phyloP scores from a whole-genome alignment of 768 basidiomycete species.

The Podaxis sp. region DNA sequence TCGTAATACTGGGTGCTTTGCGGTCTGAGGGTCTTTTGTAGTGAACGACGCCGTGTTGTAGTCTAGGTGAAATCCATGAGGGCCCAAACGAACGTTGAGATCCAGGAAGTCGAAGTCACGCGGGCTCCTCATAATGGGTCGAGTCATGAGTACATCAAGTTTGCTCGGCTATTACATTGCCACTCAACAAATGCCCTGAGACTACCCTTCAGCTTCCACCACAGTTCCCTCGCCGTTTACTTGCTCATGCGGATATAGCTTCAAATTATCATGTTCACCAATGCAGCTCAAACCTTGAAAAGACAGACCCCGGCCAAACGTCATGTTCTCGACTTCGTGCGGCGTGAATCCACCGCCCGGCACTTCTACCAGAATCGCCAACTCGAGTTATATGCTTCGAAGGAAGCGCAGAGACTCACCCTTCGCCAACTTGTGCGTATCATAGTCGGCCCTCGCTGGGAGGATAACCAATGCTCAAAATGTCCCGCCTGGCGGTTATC shows the following conservation, averaged over 20 bases:
- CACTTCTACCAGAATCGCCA: slow-evolving; percentile 85
- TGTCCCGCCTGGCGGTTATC: background rate
- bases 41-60: background rate
- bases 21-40: slow-evolving; percentile 67
- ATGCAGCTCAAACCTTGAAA: slow-evolving; percentile 1
- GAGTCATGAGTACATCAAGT: background rate
- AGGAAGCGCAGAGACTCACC: slow-evolving; percentile 67
- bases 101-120: background rate
- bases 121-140: too few relatives aligned
- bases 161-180: background rate
- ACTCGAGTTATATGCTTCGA: slow-evolving; percentile 76
- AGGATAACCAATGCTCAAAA: background rate
- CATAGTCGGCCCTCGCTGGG: background rate
- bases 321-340: background rate
- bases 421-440: slow-evolving; percentile 71
- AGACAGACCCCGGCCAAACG: slow-evolving; percentile 14
- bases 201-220: background rate
- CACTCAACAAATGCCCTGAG: background rate
- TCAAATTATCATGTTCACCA: slow-evolving; percentile 3
- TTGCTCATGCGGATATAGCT: slow-evolving; percentile 3
- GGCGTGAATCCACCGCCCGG: slow-evolving; percentile 20
- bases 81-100: background rate
- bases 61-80: background rate
- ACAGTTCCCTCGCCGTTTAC: background rate
- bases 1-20: slow-evolving; percentile 74